phyloP scores from a whole-genome alignment of 2,329 filamentous ascomycete species.

The Pestalotiopsis sp. region DNA sequence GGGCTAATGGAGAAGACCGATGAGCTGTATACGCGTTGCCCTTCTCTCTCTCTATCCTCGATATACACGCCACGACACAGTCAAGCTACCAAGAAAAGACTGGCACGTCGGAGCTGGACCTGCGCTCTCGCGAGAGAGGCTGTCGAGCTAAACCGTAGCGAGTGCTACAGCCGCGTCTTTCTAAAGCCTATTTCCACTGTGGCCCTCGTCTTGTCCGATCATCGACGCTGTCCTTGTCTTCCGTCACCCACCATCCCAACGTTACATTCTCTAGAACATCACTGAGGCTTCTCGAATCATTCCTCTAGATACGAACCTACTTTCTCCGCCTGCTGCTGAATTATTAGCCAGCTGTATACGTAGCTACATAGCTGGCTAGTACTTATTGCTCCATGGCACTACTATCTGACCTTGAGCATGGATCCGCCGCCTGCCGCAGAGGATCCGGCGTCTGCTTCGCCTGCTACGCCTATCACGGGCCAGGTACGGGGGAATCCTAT shows the following conservation, averaged over 20 bases:
- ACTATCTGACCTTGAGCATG: background rate
- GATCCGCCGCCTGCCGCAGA: background rate
- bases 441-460: background rate
- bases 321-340: background rate
- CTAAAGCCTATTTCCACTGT: background rate
- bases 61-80: background rate
- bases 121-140: background rate
- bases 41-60: too few relatives aligned
- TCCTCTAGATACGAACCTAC: background rate
- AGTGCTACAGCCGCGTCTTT: slow-evolving; percentile 6
- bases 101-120: background rate
- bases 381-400: too few relatives aligned
- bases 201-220: background rate
- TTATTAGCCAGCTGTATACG: background rate
- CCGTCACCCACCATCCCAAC: background rate
- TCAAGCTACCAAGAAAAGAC: background rate
- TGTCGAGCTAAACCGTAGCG: background rate
- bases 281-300: slow-evolving; percentile 14
- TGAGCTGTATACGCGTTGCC: too few relatives aligned
- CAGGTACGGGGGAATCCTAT: background rate
- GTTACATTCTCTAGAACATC: background rate
- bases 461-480: background rate
- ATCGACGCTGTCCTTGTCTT: background rate
- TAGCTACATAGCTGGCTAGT: background rate
- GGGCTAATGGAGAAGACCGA: too few relatives aligned